Conservation (phyloP, 441 rosid genomes). For the Rhodomyrtus psidioides region DNA sequence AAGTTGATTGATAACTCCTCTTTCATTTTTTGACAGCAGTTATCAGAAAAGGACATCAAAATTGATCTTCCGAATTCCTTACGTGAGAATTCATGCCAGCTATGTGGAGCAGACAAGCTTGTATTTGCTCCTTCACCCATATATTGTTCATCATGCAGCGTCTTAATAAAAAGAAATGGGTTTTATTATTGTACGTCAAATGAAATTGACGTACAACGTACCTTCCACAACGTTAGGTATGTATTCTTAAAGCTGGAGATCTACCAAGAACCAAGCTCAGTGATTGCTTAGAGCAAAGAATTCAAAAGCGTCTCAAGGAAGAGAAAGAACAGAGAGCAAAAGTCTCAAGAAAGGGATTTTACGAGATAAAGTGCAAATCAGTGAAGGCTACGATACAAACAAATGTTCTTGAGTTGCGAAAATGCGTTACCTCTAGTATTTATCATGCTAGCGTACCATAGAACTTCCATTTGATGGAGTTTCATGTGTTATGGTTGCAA, state of each 20-base stretch:
- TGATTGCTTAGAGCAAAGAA: slow-evolving; percentile 50
- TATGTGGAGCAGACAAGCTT: slow-evolving; percentile 36
- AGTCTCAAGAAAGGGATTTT: slow-evolving; percentile 25
- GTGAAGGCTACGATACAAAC: background rate
- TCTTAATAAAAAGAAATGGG: slow-evolving; percentile 24
- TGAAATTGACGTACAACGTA: background rate
- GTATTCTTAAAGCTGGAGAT: slow-evolving; percentile 44
- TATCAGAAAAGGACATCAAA: background rate
- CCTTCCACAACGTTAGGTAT: background rate
- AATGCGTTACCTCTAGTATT: background rate
- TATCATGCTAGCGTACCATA: background rate
- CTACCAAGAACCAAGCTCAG: slow-evolving; percentile 54
- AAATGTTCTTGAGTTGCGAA: background rate
- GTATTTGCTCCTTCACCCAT: slow-evolving; percentile 37
- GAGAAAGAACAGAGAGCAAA: slow-evolving; percentile 51
- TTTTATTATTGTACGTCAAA: slow-evolving; percentile 28
- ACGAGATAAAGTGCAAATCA: slow-evolving; percentile 37
- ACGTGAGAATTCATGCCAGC: slow-evolving; percentile 35
- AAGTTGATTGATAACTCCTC: background rate
- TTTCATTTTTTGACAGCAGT: background rate
- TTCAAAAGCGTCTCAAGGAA: slow-evolving; percentile 34
- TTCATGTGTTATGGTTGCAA: background rate
- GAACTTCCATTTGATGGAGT: background rate
- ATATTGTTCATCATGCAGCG: slow-evolving; percentile 46
- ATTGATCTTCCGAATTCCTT: background rate